Evolutionary conservation across 1,284 basidiomycete genomes (phyloP).

Genomic region (Ceratobasidium theobromae): DNA sequence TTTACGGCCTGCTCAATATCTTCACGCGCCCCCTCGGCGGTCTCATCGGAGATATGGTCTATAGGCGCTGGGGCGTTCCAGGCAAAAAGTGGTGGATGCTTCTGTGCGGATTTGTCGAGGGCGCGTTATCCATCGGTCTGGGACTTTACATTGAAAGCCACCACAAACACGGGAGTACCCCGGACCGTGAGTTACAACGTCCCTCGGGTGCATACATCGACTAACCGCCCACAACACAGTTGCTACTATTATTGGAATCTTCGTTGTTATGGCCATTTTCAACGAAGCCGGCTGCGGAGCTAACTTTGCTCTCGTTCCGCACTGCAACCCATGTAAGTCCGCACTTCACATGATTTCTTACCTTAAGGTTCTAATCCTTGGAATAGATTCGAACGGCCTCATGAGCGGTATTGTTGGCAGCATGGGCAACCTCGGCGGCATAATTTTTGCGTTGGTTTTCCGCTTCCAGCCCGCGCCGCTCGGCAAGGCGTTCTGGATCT

Average conservation of each 20-base stretch:
- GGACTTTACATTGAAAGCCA: conserved; percentile 51
- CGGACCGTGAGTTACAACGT: conserved; percentile 20
- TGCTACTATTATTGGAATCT: conserved; percentile 41
- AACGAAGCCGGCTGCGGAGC: conserved; percentile 56
- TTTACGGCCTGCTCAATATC: conserved; percentile 57
- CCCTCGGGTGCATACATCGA: no score
- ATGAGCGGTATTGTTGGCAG: conserved; percentile 56
- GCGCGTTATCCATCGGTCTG: conserved; percentile 51
- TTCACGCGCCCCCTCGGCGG: conserved; percentile 57
- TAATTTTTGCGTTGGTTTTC: conserved; percentile 54
- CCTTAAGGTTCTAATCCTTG: background rate
- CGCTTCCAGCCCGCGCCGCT: conserved; percentile 49
- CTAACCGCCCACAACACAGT: no score
- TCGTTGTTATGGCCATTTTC: conserved; percentile 46
- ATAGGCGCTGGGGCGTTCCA: conserved; percentile 50
- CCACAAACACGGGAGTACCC: conserved; percentile 37
- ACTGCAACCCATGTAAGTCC: conserved; percentile 52
- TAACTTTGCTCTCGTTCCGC: conserved; percentile 57
- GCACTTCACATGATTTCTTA: conserved; percentile 36
- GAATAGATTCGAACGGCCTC: conserved; percentile 45
- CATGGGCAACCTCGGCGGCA: conserved; percentile 57
- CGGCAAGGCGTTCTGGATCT: conserved; percentile 53
- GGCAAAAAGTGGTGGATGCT: conserved; percentile 59
- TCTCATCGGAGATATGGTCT: conserved; percentile 54
- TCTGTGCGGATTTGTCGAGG: conserved; percentile 51